Conservation (phyloP, 495 filamentous ascomycete species). For the Lasiosphaeris hirsuta region DNA sequence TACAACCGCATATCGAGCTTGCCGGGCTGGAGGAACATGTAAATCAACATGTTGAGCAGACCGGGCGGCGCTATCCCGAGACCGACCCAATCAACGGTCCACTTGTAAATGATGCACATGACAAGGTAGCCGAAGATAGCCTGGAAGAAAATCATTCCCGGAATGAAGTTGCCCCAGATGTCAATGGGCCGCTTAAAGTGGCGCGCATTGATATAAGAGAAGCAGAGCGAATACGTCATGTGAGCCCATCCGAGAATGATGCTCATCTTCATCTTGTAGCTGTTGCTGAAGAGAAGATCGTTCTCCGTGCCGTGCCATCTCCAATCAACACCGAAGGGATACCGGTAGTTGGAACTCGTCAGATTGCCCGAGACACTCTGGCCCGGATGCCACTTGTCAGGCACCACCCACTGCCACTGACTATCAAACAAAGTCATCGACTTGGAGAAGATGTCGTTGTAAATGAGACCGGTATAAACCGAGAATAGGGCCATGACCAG, state of each 20-base stretch:
- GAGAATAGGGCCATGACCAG: slow-evolving; percentile 97
- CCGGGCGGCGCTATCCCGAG: slow-evolving; percentile 68
- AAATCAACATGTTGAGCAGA: slow-evolving; percentile 97
- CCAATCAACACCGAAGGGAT: slow-evolving; percentile 96
- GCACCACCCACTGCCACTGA: slow-evolving; percentile 77
- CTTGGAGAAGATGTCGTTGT: slow-evolving; percentile 97
- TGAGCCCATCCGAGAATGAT: slow-evolving; percentile 94
- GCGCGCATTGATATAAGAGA: slow-evolving; percentile 87
- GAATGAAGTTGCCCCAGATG: slow-evolving; percentile 94
- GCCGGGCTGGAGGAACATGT: slow-evolving; percentile 95
- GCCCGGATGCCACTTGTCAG: slow-evolving; percentile 59
- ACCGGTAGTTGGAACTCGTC: slow-evolving; percentile 60
- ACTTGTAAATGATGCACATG: slow-evolving; percentile 93
- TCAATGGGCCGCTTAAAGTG: slow-evolving; percentile 94
- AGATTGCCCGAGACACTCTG: slow-evolving; percentile 59
- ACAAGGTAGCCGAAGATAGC: slow-evolving; percentile 97
- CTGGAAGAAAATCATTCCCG: slow-evolving; percentile 99
- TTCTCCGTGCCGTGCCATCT: slow-evolving; percentile 95
- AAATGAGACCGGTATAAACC: slow-evolving; percentile 94
- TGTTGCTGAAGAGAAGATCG: slow-evolving; percentile 89
- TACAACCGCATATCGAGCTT: slow-evolving; percentile 69
- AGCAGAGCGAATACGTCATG: slow-evolving; percentile 96
- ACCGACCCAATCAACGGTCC: slow-evolving; percentile 82
- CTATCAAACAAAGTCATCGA: slow-evolving; percentile 81
- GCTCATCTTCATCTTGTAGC: slow-evolving; percentile 99